Conservation (phyloP, 495 filamentous ascomycete species). For the Penicillium robsamsonii region DNA sequence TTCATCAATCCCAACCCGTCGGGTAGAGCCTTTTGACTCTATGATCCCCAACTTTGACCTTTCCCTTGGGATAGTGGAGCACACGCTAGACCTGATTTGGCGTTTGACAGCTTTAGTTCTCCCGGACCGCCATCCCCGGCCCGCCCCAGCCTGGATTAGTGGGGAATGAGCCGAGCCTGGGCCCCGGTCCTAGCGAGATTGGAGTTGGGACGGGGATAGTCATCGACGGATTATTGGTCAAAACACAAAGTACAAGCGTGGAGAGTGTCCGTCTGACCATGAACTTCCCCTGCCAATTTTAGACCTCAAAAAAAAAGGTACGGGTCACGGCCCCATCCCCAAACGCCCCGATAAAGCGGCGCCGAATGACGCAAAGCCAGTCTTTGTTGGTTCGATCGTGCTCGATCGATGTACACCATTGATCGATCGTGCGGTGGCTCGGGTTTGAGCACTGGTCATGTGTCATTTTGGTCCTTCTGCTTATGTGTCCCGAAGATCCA, state of each 20-base stretch:
- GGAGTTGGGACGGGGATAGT: background rate
- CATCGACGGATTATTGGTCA: background rate
- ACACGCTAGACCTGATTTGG: conserved; percentile 4
- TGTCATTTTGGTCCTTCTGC: conserved; percentile 5
- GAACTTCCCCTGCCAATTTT: conserved; percentile 14
- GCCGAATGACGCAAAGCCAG: conserved; percentile 16
- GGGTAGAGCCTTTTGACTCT: background rate
- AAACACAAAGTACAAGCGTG: conserved; percentile 8
- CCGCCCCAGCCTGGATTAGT: conserved; percentile 16
- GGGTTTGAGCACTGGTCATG: conserved; percentile 14
- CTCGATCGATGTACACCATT: conserved; percentile 25
- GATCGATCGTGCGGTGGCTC: conserved; percentile 22
- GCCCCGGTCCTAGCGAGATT: conserved; percentile 9
- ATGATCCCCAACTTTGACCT: conserved; percentile 28
- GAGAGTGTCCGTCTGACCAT: conserved; percentile 9
- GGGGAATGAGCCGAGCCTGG: conserved; percentile 12
- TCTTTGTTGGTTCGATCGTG: conserved; percentile 15
- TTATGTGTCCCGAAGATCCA: conserved; percentile 25
- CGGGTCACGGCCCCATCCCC: conserved; percentile 2
- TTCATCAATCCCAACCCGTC: background rate
- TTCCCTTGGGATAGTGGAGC: conserved; percentile 9
- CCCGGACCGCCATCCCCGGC: conserved; percentile 29
- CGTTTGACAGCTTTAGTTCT: conserved; percentile 29
- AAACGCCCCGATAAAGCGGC: conserved; percentile 3
- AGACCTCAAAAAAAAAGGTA: background rate